A percentile compares a stretch with the other conserved stretches of the same genome.
phyloP scores from a whole-genome alignment of 192 early-diverging fungal species.

The Rhizophlyctis rosea region DNA sequence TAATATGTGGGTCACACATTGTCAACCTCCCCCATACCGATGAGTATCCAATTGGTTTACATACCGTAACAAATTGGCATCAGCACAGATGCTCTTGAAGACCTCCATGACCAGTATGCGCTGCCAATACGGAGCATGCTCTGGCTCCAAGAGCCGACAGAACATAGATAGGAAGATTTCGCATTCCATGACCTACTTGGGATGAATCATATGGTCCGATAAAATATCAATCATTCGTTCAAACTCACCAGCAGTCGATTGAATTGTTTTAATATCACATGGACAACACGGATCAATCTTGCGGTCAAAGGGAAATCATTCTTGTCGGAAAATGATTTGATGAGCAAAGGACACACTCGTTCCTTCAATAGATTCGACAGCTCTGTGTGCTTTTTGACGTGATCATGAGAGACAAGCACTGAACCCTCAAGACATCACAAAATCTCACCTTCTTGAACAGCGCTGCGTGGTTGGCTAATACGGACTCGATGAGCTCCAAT shows the following conservation, averaged over 20 bases:
- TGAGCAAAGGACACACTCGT: conserved; percentile 82
- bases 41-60: too few relatives aligned
- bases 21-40: too few relatives aligned
- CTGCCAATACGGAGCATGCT: conserved; percentile 71
- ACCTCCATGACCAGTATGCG: conserved; percentile 78
- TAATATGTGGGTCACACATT: neutral
- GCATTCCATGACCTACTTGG: conserved; percentile 74
- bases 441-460: conserved; percentile 67
- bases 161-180: conserved; percentile 93
- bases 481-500: conserved; percentile 88
- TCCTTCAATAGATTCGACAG: conserved; percentile 72
- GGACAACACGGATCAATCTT: conserved; percentile 77
- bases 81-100: conserved; percentile 64
- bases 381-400: conserved; percentile 58
- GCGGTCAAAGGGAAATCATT: conserved; percentile 77
- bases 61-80: conserved; percentile 58
- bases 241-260: conserved; percentile 60
- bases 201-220: too few relatives aligned
- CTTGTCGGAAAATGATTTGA: conserved; percentile 91
- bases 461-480: conserved; percentile 73
- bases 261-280: conserved; percentile 76
- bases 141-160: conserved; percentile 76
- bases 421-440: neutral
- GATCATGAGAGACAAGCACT: neutral
- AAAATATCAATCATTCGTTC: too few relatives aligned